Percentiles rank a stretch among this genome's conserved stretches.
Conservation (phyloP, 176 grass and related monocot genomes). For the Hordeum marinum region DNA sequence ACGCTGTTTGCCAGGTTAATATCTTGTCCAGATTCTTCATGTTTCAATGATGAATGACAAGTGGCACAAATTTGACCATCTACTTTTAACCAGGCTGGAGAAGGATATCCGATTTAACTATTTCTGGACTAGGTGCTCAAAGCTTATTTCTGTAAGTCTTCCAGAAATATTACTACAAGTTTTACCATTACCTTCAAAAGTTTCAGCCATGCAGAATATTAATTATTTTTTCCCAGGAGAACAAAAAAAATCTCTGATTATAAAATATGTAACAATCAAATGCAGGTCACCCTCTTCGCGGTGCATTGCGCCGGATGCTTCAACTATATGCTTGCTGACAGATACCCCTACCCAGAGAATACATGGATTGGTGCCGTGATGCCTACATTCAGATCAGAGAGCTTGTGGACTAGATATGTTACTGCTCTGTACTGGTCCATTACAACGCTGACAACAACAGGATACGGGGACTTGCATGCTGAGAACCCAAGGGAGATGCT, state of each 20-base stretch:
- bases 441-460: conserved; percentile 92
- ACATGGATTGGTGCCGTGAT: conserved; percentile 97
- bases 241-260: conserved; percentile 14
- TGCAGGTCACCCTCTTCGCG: conserved; percentile 92
- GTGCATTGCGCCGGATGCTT: conserved; percentile 92
- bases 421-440: conserved; percentile 98
- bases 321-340: conserved; percentile 98
- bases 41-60: conserved; percentile 4
- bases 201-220: not conserved
- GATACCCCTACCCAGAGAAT: conserved; percentile 67
- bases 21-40: conserved; percentile 26
- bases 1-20: conserved; percentile 81
- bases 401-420: conserved; percentile 85
- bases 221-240: not conserved
- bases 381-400: conserved; percentile 78
- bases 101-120: conserved; percentile 99
- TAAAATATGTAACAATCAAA: conserved; percentile 22
- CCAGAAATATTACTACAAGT: conserved; percentile 4
- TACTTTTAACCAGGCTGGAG: conserved; percentile 75
- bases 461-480: conserved; percentile 97
- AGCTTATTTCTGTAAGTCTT: conserved; percentile 77
- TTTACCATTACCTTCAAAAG: not conserved
- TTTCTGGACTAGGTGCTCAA: conserved; percentile 98
- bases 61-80: conserved; percentile 24
- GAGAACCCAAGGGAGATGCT: conserved; percentile 92